Conservation (phyloP, 2,329 filamentous ascomycete species). For the Monosporascus ibericus region DNA sequence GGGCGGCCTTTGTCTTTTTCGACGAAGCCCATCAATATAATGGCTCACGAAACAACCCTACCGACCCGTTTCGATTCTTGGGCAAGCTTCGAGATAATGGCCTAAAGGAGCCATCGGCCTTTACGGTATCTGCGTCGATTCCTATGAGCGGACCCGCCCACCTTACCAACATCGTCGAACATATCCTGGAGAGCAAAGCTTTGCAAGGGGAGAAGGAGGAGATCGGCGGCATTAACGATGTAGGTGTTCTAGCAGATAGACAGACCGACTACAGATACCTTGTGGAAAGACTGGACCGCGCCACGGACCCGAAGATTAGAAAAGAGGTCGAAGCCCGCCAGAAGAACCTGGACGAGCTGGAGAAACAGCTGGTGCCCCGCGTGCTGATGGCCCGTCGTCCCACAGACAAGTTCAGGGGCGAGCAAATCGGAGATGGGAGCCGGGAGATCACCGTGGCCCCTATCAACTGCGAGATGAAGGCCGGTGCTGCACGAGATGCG, state of each 20-base stretch:
- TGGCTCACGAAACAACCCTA: background rate
- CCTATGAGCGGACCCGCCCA: background rate
- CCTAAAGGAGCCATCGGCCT: background rate
- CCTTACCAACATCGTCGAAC: background rate
- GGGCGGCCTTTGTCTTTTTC: background rate
- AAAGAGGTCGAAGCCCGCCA: background rate
- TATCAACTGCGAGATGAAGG: slow-evolving; percentile 1
- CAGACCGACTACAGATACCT: background rate
- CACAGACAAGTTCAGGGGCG: background rate
- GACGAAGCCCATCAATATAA: slow-evolving; percentile 5
- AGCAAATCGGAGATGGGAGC: slow-evolving; percentile 1
- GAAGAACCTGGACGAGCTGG: background rate
- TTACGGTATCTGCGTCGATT: slow-evolving; percentile 3
- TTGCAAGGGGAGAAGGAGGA: background rate
- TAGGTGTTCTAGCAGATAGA: background rate
- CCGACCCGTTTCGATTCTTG: slow-evolving; percentile 2
- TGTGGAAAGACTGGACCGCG: background rate
- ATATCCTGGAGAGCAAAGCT: background rate
- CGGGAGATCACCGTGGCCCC: background rate
- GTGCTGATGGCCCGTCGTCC: background rate
- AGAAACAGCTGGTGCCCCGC: background rate
- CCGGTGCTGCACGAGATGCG: background rate
- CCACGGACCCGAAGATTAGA: background rate
- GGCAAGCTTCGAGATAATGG: slow-evolving; percentile 2
- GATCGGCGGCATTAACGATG: background rate